These are phyloP conservation scores for Lagenidium giganteum DNA, from an alignment of 352 stramenopile genomes.

Conservation along the genomic window DNA sequence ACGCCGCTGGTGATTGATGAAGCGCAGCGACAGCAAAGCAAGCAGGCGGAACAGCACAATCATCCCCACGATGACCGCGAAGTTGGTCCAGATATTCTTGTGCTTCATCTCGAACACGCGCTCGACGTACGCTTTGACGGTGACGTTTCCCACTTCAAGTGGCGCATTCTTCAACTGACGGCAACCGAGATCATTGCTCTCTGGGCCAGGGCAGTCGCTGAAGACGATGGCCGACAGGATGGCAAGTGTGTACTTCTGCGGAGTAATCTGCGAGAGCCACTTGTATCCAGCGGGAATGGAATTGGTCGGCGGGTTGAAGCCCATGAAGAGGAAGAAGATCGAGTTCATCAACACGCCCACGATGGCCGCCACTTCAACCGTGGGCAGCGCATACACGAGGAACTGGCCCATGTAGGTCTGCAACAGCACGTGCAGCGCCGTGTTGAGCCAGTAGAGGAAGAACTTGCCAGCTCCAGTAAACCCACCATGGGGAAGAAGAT, in stretches of 20 bases:
- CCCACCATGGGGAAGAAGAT: conserved; percentile 76
- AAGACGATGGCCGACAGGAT: conserved; percentile 33
- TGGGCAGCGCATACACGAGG: conserved; percentile 48
- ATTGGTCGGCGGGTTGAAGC: conserved; percentile 31
- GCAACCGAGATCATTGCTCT: conserved; percentile 25
- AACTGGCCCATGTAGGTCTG: conserved; percentile 77
- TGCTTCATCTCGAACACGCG: conserved; percentile 44
- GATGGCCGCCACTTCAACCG: conserved; percentile 31
- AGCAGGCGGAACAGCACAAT: conserved; percentile 44
- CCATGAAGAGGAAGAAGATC: conserved; percentile 53
- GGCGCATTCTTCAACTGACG: conserved; percentile 28
- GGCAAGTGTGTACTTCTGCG: conserved; percentile 31
- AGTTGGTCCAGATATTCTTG: conserved; percentile 46
- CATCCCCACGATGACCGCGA: conserved; percentile 33
- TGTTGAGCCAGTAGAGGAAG: conserved; percentile 62
- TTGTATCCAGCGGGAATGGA: conserved; percentile 22
- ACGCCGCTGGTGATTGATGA: conserved; percentile 52
- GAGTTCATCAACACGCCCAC: conserved; percentile 33
- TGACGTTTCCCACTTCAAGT: conserved; percentile 24
- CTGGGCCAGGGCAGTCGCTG: conserved; percentile 22
- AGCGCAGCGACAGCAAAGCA: conserved; percentile 40
- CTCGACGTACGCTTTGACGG: conserved; percentile 52
- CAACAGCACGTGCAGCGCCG: conserved; percentile 49
- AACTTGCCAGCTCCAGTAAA: conserved; percentile 25
- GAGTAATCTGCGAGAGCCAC: conserved; percentile 34